A percentile compares a stretch with the other conserved stretches of the same genome.
These are phyloP conservation scores for Globisporangium rhizosaccharum DNA, from an alignment of 352 stramenopile genomes.

Conservation along the genomic window DNA sequence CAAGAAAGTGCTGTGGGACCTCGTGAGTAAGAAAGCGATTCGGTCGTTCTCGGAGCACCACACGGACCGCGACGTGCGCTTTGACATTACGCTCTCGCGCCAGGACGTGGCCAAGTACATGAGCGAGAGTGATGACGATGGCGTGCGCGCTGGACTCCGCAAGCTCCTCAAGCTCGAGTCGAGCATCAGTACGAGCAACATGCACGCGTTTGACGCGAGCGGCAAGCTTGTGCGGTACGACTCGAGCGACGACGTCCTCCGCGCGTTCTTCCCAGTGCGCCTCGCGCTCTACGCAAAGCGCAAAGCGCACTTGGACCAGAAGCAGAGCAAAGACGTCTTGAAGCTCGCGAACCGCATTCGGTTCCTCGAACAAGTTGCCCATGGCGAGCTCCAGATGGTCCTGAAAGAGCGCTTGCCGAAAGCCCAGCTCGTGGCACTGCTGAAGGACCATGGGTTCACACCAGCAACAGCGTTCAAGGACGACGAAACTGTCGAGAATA, in stretches of 20 bases:
- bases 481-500: slow-evolving; percentile 11
- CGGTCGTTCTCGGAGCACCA: slow-evolving; percentile 96
- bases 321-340: slow-evolving; percentile 77
- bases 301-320: slow-evolving; percentile 78
- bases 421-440: slow-evolving; percentile 40
- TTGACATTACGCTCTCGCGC: slow-evolving; percentile 64
- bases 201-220: slow-evolving; percentile 94
- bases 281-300: slow-evolving; percentile 84
- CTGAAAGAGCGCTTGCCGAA: slow-evolving; percentile 71
- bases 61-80: slow-evolving; percentile 89
- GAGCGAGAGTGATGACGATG: slow-evolving; percentile 28
- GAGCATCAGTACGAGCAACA: slow-evolving; percentile 95
- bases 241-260: slow-evolving; percentile 87
- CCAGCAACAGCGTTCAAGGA: slow-evolving; percentile 39
- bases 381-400: slow-evolving; percentile 89
- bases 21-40: slow-evolving; percentile 84
- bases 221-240: slow-evolving; percentile 92
- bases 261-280: slow-evolving; percentile 92
- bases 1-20: slow-evolving; percentile 94
- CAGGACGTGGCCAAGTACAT: slow-evolving; percentile 79
- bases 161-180: slow-evolving; percentile 94
- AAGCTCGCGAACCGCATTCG: slow-evolving; percentile 96
- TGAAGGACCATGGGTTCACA: slow-evolving; percentile 41
- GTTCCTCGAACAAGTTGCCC: slow-evolving; percentile 96
- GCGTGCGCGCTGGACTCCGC: slow-evolving; percentile 46